Evolutionary conservation across 148 eudicot species (phyloP).

Genomic region (Oxyria digyna): DNA sequence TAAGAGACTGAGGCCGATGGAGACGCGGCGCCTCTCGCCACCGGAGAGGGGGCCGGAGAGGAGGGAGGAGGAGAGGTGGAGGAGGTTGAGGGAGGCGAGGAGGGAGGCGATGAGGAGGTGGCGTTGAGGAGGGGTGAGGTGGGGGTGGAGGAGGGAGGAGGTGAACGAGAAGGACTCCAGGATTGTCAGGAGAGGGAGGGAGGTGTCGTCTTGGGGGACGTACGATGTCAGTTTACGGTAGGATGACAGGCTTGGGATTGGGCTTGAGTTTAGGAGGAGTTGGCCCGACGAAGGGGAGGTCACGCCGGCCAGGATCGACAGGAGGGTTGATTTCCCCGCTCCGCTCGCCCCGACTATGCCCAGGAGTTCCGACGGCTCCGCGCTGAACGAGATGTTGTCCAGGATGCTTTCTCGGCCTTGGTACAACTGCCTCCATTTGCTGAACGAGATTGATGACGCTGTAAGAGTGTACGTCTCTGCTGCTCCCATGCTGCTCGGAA

Average conservation of each 20-base stretch:
- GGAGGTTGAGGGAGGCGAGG: conserved; percentile 43
- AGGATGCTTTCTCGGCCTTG: conserved; percentile 52
- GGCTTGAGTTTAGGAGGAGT: conserved; percentile 53
- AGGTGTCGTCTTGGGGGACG: conserved; percentile 79
- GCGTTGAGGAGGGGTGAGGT: neutral
- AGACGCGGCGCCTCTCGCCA: conserved; percentile 77
- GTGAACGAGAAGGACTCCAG: conserved; percentile 66
- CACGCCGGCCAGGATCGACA: conserved; percentile 68
- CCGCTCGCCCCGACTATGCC: conserved; percentile 92
- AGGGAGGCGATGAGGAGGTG: conserved; percentile 24
- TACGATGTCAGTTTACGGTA: conserved; percentile 66
- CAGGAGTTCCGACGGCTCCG: conserved; percentile 70
- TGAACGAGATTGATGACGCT: conserved; percentile 62
- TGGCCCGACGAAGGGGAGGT: conserved; percentile 46
- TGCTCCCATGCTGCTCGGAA: too few species aligned
- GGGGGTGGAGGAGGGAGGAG: conserved; percentile 49
- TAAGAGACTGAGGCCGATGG: conserved; percentile 67
- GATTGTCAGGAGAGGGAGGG: conserved; percentile 58
- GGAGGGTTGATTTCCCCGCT: conserved; percentile 81
- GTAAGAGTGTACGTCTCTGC: conserved; percentile 54
- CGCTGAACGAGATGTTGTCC: conserved; percentile 46
- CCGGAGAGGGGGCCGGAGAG: conserved; percentile 49
- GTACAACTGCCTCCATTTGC: conserved; percentile 57
- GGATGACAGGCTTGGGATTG: conserved; percentile 30
- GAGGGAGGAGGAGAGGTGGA: conserved; percentile 41